phyloP scores from a whole-genome alignment of 805 yeast species.

The Candida tammaniensis region DNA sequence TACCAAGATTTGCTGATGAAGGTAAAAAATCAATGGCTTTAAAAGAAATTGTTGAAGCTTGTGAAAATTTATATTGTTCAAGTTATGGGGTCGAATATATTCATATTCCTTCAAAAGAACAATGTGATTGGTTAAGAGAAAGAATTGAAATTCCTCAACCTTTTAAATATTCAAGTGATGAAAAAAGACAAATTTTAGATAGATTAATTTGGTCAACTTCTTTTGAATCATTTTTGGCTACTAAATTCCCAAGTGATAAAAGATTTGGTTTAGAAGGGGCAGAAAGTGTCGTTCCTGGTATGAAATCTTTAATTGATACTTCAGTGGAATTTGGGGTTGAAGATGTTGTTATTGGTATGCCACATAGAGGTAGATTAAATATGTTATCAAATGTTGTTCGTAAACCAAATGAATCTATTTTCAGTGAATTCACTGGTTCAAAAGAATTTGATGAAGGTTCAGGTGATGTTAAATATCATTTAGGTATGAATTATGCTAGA shows the following conservation, averaged over 20 bases:
- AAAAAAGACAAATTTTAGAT: constrained; percentile 94
- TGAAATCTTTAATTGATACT: constrained; percentile 91
- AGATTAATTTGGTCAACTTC: constrained; percentile 95
- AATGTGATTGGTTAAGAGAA: constrained; percentile 98
- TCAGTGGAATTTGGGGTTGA: constrained; percentile 91
- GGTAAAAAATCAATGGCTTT: constrained; percentile 67
- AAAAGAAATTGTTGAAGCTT: constrained; percentile 70
- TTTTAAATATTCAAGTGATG: constrained; percentile 76
- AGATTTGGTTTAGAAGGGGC: constrained; percentile 99
- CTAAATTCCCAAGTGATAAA: constrained; percentile 97
- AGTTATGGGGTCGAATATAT: constrained; percentile 92
- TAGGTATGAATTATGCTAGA: constrained; percentile 98
- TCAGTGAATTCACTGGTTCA: constrained; percentile 93
- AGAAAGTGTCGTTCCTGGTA: constrained; percentile 94
- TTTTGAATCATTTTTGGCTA: constrained; percentile 87
- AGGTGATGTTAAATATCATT: constrained; percentile 98
- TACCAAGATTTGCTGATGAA: constrained; percentile 80
- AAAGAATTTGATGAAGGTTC: constrained; percentile 92
- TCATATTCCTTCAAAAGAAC: constrained; percentile 91
- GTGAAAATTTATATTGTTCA: constrained; percentile 85
- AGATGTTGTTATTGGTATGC: constrained; percentile 98
- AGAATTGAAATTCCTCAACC: constrained; percentile 92
- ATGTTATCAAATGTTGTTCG: constrained; percentile 97
- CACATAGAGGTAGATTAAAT: constrained; percentile 98
- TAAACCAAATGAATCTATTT: constrained; percentile 97